phyloP scores from a whole-genome alignment of 2,329 filamentous ascomycete species.

The Fusarium fujikuroi region DNA sequence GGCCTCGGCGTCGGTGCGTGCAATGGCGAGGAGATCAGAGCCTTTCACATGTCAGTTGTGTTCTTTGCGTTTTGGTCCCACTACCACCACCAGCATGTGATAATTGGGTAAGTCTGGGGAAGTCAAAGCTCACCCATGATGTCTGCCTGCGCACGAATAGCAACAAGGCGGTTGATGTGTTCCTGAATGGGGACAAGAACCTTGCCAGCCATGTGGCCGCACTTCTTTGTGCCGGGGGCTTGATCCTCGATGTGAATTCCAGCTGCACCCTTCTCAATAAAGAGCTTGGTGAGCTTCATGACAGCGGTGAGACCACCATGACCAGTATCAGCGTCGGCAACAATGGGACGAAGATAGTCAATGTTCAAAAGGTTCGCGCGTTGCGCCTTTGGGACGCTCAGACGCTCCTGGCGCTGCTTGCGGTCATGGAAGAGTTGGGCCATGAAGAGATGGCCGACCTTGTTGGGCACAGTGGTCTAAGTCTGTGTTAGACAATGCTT shows the following conservation, averaged over 20 bases:
- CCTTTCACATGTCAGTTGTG: conserved; percentile 57
- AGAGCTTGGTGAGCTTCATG: conserved; percentile 99
- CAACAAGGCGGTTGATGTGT: conserved; percentile 97
- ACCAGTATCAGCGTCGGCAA: conserved; percentile 96
- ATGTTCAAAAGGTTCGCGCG: conserved; percentile 80
- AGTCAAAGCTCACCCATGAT: conserved; percentile 80
- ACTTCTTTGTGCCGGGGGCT: conserved; percentile 98
- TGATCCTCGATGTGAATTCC: conserved; percentile 99
- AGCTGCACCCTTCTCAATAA: conserved; percentile 94
- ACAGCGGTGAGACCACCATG: conserved; percentile 98
- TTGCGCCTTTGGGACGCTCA: conserved; percentile 78
- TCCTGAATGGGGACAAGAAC: conserved; percentile 96
- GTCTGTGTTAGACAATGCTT: conserved; percentile 45
- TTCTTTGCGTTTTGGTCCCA: background rate
- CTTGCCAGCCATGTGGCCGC: conserved; percentile 99
- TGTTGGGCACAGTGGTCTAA: conserved; percentile 97
- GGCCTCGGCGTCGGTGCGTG: conserved; percentile 96
- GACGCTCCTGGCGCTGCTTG: conserved; percentile 95
- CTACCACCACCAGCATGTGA: conserved; percentile 22
- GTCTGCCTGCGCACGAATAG: conserved; percentile 96
- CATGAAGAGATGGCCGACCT: conserved; percentile 97
- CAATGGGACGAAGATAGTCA: conserved; percentile 94
- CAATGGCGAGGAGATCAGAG: conserved; percentile 87
- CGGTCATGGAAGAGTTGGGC: conserved; percentile 99
- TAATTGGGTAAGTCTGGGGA: conserved; percentile 11